Evolutionary conservation across 2,329 filamentous ascomycete species (phyloP).

Genomic region (Sphaerulina vaccinii): DNA sequence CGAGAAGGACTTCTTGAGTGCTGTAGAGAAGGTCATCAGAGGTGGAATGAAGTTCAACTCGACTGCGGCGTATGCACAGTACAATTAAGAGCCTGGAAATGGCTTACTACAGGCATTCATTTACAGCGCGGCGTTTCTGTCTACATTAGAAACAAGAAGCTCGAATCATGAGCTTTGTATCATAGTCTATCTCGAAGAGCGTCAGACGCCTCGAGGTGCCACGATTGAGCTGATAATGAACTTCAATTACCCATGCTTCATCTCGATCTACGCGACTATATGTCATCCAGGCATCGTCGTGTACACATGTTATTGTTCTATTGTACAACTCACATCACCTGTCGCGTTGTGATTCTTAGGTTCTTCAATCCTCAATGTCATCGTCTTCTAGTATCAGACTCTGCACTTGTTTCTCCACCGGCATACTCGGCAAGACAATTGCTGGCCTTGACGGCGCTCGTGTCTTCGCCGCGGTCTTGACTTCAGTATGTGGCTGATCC

Average conservation of each 20-base stretch:
- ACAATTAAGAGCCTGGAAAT: conserved; percentile 67
- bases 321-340: background rate
- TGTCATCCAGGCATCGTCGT: background rate
- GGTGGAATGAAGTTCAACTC: conserved; percentile 99
- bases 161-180: conserved; percentile 20
- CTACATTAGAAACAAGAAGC: conserved; percentile 15
- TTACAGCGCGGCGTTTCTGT: conserved; percentile 23
- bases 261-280: background rate
- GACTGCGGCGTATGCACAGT: conserved; percentile 97
- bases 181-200: conserved; percentile 2
- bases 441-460: conserved; percentile 12
- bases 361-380: conserved; percentile 46
- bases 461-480: conserved; percentile 17
- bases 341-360: background rate
- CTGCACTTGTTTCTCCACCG: conserved; percentile 34
- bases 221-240: conserved; percentile 2
- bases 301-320: background rate
- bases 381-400: conserved; percentile 48
- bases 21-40: conserved; percentile 99
- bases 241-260: background rate
- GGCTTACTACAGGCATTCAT: background rate
- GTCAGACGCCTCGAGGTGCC: background rate
- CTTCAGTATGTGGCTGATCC: conserved; percentile 38
- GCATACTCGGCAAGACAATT: conserved; percentile 23
- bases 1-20: conserved; percentile 97